Percentiles rank a stretch among this genome's conserved stretches.
These are phyloP conservation scores for Apiospora arundinis DNA, from an alignment of 2,329 filamentous ascomycete genomes.

Conservation along the genomic window DNA sequence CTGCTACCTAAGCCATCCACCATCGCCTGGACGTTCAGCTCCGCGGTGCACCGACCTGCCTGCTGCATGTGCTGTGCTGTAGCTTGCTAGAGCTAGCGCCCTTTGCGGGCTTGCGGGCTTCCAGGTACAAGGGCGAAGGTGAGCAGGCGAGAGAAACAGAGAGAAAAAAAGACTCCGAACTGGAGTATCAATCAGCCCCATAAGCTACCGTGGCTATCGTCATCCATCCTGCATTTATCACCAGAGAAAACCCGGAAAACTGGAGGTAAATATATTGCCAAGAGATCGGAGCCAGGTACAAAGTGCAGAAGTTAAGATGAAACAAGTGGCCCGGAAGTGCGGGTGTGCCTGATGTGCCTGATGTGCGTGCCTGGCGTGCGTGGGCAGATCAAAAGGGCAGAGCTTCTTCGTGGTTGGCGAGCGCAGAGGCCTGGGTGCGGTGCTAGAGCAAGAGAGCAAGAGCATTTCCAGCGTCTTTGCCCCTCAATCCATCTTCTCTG, in stretches of 20 bases:
- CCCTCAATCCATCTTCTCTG: neutral
- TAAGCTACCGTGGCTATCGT: neutral
- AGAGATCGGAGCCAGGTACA: conserved; percentile 19
- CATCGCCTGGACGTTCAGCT: conserved; percentile 8
- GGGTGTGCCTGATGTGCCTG: neutral
- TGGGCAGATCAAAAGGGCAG: neutral
- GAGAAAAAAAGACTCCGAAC: neutral
- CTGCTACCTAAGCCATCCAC: neutral
- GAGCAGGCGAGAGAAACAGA: neutral
- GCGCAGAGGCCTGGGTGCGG: too few species aligned
- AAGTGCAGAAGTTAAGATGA: conserved; percentile 1
- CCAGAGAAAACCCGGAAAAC: neutral
- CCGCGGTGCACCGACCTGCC: neutral
- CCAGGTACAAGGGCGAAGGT: neutral
- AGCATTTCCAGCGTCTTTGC: too few species aligned
- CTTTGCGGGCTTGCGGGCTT: neutral
- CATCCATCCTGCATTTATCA: conserved; percentile 2
- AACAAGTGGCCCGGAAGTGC: neutral
- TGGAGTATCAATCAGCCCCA: conserved; percentile 4
- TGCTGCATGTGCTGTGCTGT: neutral
- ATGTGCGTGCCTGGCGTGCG: neutral
- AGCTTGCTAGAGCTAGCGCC: neutral
- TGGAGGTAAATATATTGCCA: conserved; percentile 4
- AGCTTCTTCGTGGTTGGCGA: neutral
- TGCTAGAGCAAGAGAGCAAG: too few species aligned